Conservation (phyloP, 257 asterid species). For the Paulownia fortunei region DNA sequence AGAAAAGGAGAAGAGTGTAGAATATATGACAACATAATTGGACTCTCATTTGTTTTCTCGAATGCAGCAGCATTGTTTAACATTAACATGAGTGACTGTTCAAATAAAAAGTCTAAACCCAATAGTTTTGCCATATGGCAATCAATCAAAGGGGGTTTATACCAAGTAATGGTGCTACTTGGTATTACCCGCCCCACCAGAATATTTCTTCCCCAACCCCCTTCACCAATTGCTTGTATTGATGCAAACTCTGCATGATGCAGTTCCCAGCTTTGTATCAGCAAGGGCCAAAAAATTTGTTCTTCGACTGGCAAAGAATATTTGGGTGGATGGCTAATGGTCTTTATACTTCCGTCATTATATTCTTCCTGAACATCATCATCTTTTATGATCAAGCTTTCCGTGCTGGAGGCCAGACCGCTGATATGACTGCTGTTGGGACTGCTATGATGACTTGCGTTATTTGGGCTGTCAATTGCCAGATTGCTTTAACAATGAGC, state of each 20-base stretch:
- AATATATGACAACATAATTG: background rate
- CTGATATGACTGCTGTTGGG: slow-evolving; percentile 85
- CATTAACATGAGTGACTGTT: background rate
- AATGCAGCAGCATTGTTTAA: background rate
- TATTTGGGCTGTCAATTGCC: slow-evolving; percentile 88
- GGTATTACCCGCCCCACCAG: background rate
- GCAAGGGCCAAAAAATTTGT: slow-evolving; percentile 90
- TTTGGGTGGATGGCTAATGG: slow-evolving; percentile 96
- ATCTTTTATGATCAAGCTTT: slow-evolving; percentile 88
- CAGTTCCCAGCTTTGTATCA: slow-evolving; percentile 98
- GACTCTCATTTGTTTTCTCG: background rate
- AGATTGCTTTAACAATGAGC: slow-evolving; percentile 85
- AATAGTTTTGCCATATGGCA: too few species aligned
- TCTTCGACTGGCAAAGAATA: slow-evolving; percentile 89
- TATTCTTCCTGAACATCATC: slow-evolving; percentile 78
- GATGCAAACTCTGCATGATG: slow-evolving; percentile 32
- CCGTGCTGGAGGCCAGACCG: slow-evolving; percentile 85
- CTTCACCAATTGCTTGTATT: too few species aligned
- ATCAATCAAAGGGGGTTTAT: background rate
- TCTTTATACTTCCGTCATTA: slow-evolving; percentile 71
- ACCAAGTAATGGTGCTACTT: background rate
- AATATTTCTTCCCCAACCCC: background rate
- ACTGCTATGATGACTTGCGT: slow-evolving; percentile 95
- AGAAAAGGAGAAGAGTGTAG: background rate
- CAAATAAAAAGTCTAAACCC: background rate